A percentile compares a stretch with the other conserved stretches of the same genome.
phyloP scores from a whole-genome alignment of 352 stramenopile genomes.

The Aphanomyces astaci region DNA sequence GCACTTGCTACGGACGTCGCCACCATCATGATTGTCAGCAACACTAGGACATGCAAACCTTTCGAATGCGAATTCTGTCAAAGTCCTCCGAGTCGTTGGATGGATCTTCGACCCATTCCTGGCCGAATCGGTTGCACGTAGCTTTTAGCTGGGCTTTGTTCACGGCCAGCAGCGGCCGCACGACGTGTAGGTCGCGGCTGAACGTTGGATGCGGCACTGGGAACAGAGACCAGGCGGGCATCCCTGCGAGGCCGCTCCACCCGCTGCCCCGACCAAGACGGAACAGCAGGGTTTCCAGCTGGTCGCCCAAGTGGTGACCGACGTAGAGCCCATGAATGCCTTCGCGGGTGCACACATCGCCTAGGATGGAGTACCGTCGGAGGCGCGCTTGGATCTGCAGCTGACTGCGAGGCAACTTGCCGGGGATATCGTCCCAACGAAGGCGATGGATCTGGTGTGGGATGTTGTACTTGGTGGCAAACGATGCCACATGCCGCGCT shows the following conservation, averaged over 20 bases:
- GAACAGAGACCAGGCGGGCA: slow-evolving; percentile 34
- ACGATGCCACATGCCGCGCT: slow-evolving; percentile 35
- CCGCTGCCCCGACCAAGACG: slow-evolving; percentile 63
- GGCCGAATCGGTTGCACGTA: slow-evolving; percentile 61
- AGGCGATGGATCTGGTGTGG: slow-evolving; percentile 28
- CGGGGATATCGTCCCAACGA: slow-evolving; percentile 19
- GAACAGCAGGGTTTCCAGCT: slow-evolving; percentile 75
- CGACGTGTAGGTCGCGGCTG: slow-evolving; percentile 25
- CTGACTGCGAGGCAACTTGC: slow-evolving; percentile 41
- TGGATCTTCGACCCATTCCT: slow-evolving; percentile 76
- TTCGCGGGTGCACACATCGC: slow-evolving; percentile 40
- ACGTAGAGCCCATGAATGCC: slow-evolving; percentile 64
- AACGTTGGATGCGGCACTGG: not conserved
- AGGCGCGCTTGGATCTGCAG: slow-evolving; percentile 61
- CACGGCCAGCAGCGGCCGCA: slow-evolving; percentile 55
- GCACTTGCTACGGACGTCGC: slow-evolving; percentile 31
- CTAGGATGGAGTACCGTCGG: slow-evolving; percentile 60
- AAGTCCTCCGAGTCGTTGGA: slow-evolving; percentile 70
- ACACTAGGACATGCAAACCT: too few relatives aligned
- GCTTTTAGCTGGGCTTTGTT: slow-evolving; percentile 51
- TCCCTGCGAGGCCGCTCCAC: slow-evolving; percentile 67
- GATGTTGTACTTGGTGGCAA: slow-evolving; percentile 43
- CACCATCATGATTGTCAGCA: too few relatives aligned
- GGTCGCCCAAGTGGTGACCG: slow-evolving; percentile 68
- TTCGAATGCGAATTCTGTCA: slow-evolving; percentile 75